phyloP scores from a whole-genome alignment of 176 grass and related monocot genomes.

The Ananas comosus region DNA sequence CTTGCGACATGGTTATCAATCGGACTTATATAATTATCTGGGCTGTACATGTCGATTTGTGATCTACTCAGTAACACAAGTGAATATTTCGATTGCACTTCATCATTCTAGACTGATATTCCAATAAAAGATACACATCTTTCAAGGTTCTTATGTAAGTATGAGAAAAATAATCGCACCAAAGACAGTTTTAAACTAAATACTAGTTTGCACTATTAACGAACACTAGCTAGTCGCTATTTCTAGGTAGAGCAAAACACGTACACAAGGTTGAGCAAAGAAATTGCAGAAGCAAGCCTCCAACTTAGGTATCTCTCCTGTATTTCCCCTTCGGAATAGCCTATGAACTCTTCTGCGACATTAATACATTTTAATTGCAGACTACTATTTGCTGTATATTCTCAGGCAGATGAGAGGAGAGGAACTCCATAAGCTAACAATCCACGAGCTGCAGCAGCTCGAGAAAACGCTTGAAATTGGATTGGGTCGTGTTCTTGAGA shows the following conservation, averaged over 20 bases:
- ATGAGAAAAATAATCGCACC: no score
- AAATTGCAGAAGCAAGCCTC: slow-evolving; percentile 46
- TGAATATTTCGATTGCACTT: no score
- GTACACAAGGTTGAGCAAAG: slow-evolving; percentile 29
- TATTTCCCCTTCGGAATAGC: neutral
- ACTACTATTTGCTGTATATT: neutral
- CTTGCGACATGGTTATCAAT: no score
- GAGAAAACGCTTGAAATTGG: slow-evolving; percentile 53
- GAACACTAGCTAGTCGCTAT: neutral
- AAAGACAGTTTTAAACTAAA: no score
- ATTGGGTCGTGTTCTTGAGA: slow-evolving; percentile 45
- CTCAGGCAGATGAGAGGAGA: slow-evolving; percentile 80
- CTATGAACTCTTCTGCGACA: neutral
- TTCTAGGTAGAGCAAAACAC: slow-evolving; percentile 36
- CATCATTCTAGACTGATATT: no score
- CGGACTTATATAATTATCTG: no score
- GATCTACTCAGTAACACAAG: no score
- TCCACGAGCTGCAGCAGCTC: slow-evolving; percentile 51
- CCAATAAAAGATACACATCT: no score
- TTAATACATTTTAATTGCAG: neutral
- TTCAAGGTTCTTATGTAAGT: no score
- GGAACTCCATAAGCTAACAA: slow-evolving; percentile 50
- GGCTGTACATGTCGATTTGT: no score
- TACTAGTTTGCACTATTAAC: no score
- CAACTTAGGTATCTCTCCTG: slow-evolving; percentile 32